Base-by-base conservation (phyloP, 192 early-diverging fungal genomes). In the Umbelopsis isabellina region DNA sequence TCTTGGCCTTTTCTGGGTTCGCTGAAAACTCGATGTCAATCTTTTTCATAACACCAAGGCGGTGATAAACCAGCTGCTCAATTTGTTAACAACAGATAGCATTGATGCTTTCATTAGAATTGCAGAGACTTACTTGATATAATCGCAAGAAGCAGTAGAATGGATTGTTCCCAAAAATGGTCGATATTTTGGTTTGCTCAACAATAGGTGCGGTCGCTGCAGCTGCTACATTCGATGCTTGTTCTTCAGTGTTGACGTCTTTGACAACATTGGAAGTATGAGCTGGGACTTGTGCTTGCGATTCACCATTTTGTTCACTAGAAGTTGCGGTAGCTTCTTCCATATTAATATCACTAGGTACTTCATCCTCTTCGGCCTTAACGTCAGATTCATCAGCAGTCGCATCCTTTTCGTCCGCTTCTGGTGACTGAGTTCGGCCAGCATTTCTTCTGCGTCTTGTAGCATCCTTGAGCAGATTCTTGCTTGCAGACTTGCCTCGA, bases 131-230 rank as follows among this genome's bases (percentile, higher is more conserved):
- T 73, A 93, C 92, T 81, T 94, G 91, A 67, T 88, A 94, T 48
- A 96, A 85, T 67, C 97, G 81, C 75, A 99, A 86, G 61, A 99
- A 95, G 61, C 91, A 89, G 69, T 96, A 99, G 66, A 95, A 91
- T 27, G 74, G 80, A 66, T 75, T 89, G 76, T 98, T 96, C 27
- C 89, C 89, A 80, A 96, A 99, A 74, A 98, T 93, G 46, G 90
- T 88, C 49, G 75, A 76, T 0, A 83, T 69, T 4, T 72, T 68
- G 5, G 75, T 78, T 51, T 79, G 82, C 3, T 65, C 68, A 3
- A 73, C 52, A 0, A 73, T 64, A 2, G 71, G 67, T 20, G 66
- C 67, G 1, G 68, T 69, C 12, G 69, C 27, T 18, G 75, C 67
- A n/a, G 80, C 35, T 20, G 76, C 75, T 1, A 77, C 73, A 7